Percentiles rank a stretch among this genome's conserved stretches.
These are phyloP conservation scores for Pontederia crassipes DNA, from an alignment of 176 grass and related monocot genomes.

Conservation along the genomic window DNA sequence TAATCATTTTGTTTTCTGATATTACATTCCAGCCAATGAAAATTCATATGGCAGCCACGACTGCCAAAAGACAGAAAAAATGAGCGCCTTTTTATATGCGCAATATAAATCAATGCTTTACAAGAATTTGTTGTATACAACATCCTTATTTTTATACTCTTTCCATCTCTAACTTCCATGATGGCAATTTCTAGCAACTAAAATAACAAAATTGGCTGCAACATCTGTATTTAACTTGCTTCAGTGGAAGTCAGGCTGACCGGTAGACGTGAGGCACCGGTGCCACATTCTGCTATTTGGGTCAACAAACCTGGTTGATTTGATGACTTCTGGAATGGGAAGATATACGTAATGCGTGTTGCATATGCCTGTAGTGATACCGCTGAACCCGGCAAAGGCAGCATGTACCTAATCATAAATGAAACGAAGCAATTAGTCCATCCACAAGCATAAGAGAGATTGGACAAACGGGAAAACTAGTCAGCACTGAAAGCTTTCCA, in stretches of 20 bases:
- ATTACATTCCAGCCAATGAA: no score
- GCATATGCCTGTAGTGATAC: constrained; percentile 79
- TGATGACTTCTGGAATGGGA: constrained; percentile 74
- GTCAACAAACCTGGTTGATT: constrained; percentile 47
- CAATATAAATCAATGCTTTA: no score
- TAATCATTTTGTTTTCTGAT: no score
- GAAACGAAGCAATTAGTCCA: background rate
- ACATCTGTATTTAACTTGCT: no score
- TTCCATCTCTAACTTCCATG: no score
- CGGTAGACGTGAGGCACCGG: constrained; percentile 82
- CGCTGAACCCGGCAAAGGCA: constrained; percentile 86
- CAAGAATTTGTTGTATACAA: no score
- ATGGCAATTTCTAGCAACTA: no score
- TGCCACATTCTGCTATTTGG: constrained; percentile 99
- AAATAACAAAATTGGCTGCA: no score
- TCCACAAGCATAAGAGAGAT: background rate
- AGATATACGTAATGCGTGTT: constrained; percentile 88
- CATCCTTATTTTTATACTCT: no score
- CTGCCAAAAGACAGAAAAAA: no score
- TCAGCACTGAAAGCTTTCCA: background rate
- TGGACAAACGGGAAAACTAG: background rate
- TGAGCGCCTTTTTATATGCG: no score
- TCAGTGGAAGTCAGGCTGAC: constrained; percentile 69
- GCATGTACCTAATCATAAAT: constrained; percentile 59
- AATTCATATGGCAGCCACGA: no score